Conservation (phyloP, 2,329 filamentous ascomycete species). For the Aspergillus brunneoviolaceus region DNA sequence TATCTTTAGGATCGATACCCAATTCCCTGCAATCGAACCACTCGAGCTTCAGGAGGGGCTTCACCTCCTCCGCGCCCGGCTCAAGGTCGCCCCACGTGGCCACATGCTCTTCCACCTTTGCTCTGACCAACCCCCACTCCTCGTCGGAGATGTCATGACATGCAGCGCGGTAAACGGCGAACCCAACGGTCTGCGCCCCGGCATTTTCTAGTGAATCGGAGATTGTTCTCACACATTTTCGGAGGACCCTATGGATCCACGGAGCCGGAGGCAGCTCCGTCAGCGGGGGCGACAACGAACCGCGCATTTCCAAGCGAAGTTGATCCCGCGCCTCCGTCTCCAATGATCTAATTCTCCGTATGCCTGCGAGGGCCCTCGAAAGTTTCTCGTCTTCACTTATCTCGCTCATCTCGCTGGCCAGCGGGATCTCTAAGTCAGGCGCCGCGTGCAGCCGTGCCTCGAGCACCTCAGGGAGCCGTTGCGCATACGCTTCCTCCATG, state of each 20-base stretch:
- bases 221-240: not conserved
- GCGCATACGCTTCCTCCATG: too few relatives aligned
- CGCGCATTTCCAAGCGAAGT: too few relatives aligned
- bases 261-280: not conserved
- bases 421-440: too few relatives aligned
- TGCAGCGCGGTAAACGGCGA: constrained; percentile 27
- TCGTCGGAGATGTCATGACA: constrained; percentile 18
- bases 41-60: constrained; percentile 22
- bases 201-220: not conserved
- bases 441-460: too few relatives aligned
- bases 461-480: too few relatives aligned
- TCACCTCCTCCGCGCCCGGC: constrained; percentile 20
- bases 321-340: too few relatives aligned
- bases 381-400: too few relatives aligned
- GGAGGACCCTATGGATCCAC: constrained; percentile 17
- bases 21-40: constrained; percentile 27
- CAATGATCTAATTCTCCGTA: too few relatives aligned
- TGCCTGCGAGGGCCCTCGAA: too few relatives aligned
- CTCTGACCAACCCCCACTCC: constrained; percentile 23
- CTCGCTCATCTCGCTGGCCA: too few relatives aligned
- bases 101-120: constrained; percentile 23
- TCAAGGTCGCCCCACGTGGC: constrained; percentile 26
- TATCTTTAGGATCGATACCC: constrained; percentile 9
- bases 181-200: constrained; percentile 4
- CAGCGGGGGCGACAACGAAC: too few relatives aligned